Evolutionary conservation across 352 stramenopile species (phyloP).

Genomic region (Blastocystis sp.): DNA sequence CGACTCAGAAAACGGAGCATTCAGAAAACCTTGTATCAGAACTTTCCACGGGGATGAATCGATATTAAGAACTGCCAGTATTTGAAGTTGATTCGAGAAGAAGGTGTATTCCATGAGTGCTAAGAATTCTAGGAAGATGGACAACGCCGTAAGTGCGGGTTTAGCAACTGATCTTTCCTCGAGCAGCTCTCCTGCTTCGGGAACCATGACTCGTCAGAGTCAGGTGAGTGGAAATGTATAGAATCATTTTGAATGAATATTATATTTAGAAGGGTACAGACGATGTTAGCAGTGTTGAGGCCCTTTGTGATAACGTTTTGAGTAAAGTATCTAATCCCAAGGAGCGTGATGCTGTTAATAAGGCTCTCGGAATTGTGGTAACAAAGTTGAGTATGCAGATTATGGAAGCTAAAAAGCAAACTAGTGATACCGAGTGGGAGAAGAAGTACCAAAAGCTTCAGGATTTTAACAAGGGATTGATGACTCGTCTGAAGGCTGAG

Average conservation of each 20-base stretch:
- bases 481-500: slow-evolving; percentile 11
- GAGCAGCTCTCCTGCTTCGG: background rate
- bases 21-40: background rate
- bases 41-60: background rate
- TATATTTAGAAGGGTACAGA: slow-evolving; percentile 8
- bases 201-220: slow-evolving; percentile 51
- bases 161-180: slow-evolving; percentile 16
- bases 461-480: slow-evolving; percentile 47
- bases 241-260: background rate
- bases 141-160: background rate
- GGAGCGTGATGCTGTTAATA: slow-evolving; percentile 19
- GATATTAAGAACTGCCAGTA: too few relatives aligned
- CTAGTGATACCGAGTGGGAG: background rate
- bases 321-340: slow-evolving; percentile 35
- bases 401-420: background rate
- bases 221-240: background rate
- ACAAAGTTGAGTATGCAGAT: background rate
- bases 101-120: background rate
- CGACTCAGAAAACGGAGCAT: background rate
- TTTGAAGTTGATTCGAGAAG: background rate
- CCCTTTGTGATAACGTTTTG: slow-evolving; percentile 19
- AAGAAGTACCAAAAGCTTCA: slow-evolving; percentile 51
- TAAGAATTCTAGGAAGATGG: slow-evolving; percentile 17
- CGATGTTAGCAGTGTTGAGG: background rate
- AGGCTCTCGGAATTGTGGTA: slow-evolving; percentile 24